Percentiles rank a stretch among this genome's conserved stretches.
phyloP scores from a whole-genome alignment of 805 yeast genomes.

The Lipomyces starkeyi region DNA sequence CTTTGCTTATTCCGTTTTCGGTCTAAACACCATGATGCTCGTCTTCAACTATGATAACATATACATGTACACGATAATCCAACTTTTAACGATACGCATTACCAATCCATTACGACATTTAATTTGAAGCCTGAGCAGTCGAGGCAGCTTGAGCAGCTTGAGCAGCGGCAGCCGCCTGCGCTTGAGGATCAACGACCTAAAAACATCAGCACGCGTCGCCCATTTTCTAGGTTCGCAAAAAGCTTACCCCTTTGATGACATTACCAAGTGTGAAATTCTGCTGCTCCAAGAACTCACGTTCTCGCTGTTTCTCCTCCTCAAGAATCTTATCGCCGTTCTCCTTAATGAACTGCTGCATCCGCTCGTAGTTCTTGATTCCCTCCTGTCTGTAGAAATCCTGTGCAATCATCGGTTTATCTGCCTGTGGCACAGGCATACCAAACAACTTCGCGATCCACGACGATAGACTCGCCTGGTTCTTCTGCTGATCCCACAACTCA shows the following conservation, averaged over 20 bases:
- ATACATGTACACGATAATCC: not conserved
- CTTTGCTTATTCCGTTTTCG: not conserved
- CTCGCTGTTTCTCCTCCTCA: slow-evolving; percentile 56
- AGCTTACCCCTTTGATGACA: slow-evolving; percentile 71
- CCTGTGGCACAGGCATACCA: slow-evolving; percentile 51
- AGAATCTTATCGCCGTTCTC: slow-evolving; percentile 69
- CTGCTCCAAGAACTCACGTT: slow-evolving; percentile 78
- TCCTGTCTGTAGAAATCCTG: slow-evolving; percentile 88
- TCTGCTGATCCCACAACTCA: slow-evolving; percentile 51
- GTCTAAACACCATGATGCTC: slow-evolving; percentile 3
- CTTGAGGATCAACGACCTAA: slow-evolving; percentile 22
- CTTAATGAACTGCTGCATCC: slow-evolving; percentile 78
- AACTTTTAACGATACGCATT: not conserved
- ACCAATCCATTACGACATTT: not conserved
- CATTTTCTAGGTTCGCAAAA: not conserved
- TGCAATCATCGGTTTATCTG: slow-evolving; percentile 66
- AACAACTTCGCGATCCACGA: slow-evolving; percentile 36
- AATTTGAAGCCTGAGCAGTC: not conserved
- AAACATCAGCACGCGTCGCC: not conserved
- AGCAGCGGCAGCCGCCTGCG: slow-evolving; percentile 12
- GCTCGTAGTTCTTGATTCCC: slow-evolving; percentile 86
- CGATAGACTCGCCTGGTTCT: slow-evolving; percentile 26
- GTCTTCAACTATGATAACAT: not conserved
- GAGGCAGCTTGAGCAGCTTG: slow-evolving; percentile 4
- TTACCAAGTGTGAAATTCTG: slow-evolving; percentile 86